Evolutionary conservation across 1,284 basidiomycete genomes (phyloP).

Genomic region (Boletus sp.): DNA sequence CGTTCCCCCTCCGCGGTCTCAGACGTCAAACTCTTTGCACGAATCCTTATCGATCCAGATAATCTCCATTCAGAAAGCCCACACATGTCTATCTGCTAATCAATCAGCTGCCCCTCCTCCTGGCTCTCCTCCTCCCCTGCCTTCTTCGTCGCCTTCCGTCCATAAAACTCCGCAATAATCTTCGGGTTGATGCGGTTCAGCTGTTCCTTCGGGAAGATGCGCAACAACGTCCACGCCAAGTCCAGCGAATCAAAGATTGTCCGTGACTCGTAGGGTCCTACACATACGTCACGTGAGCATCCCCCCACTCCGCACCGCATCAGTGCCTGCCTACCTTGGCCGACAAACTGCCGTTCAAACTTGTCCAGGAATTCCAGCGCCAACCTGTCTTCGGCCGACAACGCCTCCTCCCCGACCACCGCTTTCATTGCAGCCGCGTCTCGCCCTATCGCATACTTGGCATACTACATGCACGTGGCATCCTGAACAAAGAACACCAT

Average conservation of each 20-base stretch:
- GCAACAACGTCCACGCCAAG: constrained; percentile 93
- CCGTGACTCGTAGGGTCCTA: constrained; percentile 91
- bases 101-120: constrained; percentile 59
- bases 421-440: constrained; percentile 99
- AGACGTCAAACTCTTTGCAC: constrained; percentile 8
- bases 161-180: constrained; percentile 85
- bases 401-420: constrained; percentile 97
- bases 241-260: constrained; percentile 98
- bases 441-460: constrained; percentile 95
- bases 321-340: constrained; percentile 67
- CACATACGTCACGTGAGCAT: constrained; percentile 12
- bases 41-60: constrained; percentile 10
- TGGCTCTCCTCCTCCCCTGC: constrained; percentile 44
- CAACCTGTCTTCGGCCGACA: constrained; percentile 91
- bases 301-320: too few species aligned
- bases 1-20: constrained; percentile 17
- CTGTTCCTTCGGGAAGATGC: constrained; percentile 99
- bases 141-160: constrained; percentile 70
- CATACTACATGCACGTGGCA: constrained; percentile 62
- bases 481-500: constrained; percentile 16
- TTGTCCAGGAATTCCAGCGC: constrained; percentile 92
- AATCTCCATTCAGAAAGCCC: neutral
- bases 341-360: constrained; percentile 93
- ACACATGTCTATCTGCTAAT: constrained; percentile 36
- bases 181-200: constrained; percentile 93